Percentiles rank a stretch among this genome's conserved stretches.
These are phyloP conservation scores for Lophium mytilinum DNA, from an alignment of 495 filamentous ascomycete genomes.

Conservation along the genomic window DNA sequence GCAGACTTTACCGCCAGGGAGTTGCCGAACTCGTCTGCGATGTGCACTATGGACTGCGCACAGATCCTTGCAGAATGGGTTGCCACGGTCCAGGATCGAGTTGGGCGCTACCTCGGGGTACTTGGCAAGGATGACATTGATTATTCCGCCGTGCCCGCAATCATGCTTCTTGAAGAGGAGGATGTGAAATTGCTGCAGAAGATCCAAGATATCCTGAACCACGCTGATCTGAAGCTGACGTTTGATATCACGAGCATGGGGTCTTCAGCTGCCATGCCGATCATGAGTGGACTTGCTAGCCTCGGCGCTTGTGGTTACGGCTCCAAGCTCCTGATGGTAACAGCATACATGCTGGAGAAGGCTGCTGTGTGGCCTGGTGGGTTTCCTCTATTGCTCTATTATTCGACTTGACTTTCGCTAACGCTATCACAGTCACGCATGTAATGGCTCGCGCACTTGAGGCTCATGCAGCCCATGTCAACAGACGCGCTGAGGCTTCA, in stretches of 20 bases:
- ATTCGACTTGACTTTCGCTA: constrained; percentile 23
- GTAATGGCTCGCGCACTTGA: constrained; percentile 84
- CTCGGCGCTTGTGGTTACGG: constrained; percentile 66
- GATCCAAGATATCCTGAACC: constrained; percentile 70
- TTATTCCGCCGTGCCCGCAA: constrained; percentile 63
- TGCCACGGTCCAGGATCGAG: constrained; percentile 87
- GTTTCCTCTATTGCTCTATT: constrained; percentile 23
- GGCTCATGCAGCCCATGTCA: constrained; percentile 75
- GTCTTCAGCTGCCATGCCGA: constrained; percentile 43
- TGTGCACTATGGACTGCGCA: constrained; percentile 95
- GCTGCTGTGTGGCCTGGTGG: constrained; percentile 88
- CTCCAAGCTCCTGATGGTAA: constrained; percentile 77
- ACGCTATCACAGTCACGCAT: constrained; percentile 57
- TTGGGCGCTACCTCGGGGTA: constrained; percentile 79
- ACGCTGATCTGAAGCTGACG: constrained; percentile 68
- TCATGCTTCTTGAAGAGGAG: constrained; percentile 88
- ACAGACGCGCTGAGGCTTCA: constrained; percentile 36
- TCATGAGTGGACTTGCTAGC: constrained; percentile 43
- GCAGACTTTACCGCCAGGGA: constrained; percentile 80
- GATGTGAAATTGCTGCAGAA: constrained; percentile 82
- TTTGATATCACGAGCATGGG: constrained; percentile 40
- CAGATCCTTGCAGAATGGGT: constrained; percentile 96
- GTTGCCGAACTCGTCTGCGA: constrained; percentile 83
- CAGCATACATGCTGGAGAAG: constrained; percentile 82
- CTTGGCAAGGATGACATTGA: constrained; percentile 78